These are phyloP conservation scores for Ganoderma boninense DNA, from an alignment of 1,284 basidiomycete species.

Conservation along the genomic window DNA sequence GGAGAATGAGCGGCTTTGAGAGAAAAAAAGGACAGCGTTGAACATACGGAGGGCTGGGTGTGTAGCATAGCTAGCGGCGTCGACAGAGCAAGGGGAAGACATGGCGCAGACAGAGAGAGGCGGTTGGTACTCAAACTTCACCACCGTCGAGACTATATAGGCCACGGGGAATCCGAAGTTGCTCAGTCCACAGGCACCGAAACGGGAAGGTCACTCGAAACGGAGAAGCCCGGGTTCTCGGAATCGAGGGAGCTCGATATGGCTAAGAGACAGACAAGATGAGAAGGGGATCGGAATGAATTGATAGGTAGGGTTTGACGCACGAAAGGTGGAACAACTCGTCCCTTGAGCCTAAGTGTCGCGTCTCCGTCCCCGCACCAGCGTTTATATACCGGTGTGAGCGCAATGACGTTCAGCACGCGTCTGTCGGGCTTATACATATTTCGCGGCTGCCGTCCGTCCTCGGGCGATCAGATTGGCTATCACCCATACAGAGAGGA, in stretches of 20 bases:
- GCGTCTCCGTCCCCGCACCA: constrained; percentile 11
- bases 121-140: constrained; percentile 32
- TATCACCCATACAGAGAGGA: constrained; percentile 18
- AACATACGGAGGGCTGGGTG: constrained; percentile 42
- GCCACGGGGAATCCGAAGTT: constrained; percentile 35
- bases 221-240: constrained; percentile 35
- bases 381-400: constrained; percentile 21
- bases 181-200: constrained; percentile 37
- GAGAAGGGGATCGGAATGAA: constrained; percentile 30
- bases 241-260: constrained; percentile 33
- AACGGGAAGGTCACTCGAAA: constrained; percentile 38
- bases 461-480: constrained; percentile 31
- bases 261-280: constrained; percentile 27
- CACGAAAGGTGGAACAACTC: constrained; percentile 23
- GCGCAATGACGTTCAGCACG: constrained; percentile 25
- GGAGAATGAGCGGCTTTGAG: constrained; percentile 1
- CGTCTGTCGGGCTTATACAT: constrained; percentile 19
- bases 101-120: constrained; percentile 27
- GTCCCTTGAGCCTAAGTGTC: constrained; percentile 12
- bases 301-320: constrained; percentile 35
- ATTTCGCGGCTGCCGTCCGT: constrained; percentile 12
- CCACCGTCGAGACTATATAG: constrained; percentile 38
- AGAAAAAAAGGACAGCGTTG: neutral
- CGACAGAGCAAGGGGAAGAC: constrained; percentile 30
- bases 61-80: constrained; percentile 36